Conservation (phyloP, 352 stramenopile genomes). For the Globisporangium rhizosaccharum region DNA sequence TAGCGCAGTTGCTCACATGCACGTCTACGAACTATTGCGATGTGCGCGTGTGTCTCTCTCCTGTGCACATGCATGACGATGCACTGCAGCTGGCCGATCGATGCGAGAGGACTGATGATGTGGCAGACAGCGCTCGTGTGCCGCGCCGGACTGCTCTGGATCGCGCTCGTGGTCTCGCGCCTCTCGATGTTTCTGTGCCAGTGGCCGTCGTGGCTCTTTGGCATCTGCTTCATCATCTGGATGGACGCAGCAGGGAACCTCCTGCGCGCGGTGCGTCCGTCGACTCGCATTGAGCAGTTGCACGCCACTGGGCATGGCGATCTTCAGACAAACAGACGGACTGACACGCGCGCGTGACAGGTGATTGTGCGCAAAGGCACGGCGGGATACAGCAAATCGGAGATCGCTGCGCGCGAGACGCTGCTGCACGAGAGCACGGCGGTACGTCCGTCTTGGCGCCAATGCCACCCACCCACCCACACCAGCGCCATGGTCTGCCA, state of each 20-base stretch:
- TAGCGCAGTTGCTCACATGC: too few species aligned
- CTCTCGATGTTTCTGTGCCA: conserved; percentile 57
- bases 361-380: conserved; percentile 60
- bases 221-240: conserved; percentile 70
- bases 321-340: too few species aligned
- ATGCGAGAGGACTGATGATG: conserved; percentile 58
- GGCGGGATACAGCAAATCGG: conserved; percentile 54
- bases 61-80: background rate
- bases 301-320: too few species aligned
- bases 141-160: conserved; percentile 62
- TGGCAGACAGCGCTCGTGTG: conserved; percentile 71
- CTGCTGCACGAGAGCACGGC: conserved; percentile 64
- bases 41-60: too few species aligned
- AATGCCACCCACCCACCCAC: too few species aligned
- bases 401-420: conserved; percentile 51
- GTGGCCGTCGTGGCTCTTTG: conserved; percentile 68
- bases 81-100: conserved; percentile 49
- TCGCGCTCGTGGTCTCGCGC: conserved; percentile 49
- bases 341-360: conserved; percentile 1
- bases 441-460: conserved; percentile 16
- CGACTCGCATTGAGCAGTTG: too few species aligned
- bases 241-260: conserved; percentile 62
- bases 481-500: background rate
- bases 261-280: conserved; percentile 35
- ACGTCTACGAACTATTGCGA: too few species aligned